A percentile compares a stretch with the other conserved stretches of the same genome.
Evolutionary conservation across 305 asterid genomes (phyloP).

Genomic region (Solanum aculeatissimum): DNA sequence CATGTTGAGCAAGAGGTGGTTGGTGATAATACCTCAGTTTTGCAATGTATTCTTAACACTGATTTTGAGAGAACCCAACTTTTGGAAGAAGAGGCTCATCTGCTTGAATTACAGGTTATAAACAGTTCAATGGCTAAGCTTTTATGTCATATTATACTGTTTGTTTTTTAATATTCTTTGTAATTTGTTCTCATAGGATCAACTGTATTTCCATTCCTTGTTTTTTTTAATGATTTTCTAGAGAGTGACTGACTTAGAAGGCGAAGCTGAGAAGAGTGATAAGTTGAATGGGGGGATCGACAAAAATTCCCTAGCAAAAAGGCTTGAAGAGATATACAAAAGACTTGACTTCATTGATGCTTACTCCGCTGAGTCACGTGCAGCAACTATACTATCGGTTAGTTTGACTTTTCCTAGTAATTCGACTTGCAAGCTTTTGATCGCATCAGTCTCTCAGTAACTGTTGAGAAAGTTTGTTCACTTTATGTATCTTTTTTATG

Average conservation of each 20-base stretch:
- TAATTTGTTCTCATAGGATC: background rate
- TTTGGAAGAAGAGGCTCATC: constrained; percentile 74
- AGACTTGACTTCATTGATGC: constrained; percentile 96
- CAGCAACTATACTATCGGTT: constrained; percentile 95
- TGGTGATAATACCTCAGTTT: constrained; percentile 78
- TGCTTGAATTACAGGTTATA: constrained; percentile 72
- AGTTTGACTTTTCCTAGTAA: constrained; percentile 16
- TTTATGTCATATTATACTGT: background rate
- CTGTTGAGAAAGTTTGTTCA: background rate
- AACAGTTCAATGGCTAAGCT: background rate
- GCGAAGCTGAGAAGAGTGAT: constrained; percentile 37
- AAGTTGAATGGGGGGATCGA: constrained; percentile 31
- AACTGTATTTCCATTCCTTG: background rate
- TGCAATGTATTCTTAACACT: constrained; percentile 89
- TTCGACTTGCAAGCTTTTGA: background rate
- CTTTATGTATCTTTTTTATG: background rate
- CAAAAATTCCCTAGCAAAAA: constrained; percentile 48
- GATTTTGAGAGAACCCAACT: constrained; percentile 81
- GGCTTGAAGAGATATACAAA: constrained; percentile 83
- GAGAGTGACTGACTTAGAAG: constrained; percentile 53
- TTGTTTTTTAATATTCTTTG: background rate
- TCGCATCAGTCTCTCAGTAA: background rate
- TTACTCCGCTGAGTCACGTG: constrained; percentile 96
- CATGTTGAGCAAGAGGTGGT: constrained; percentile 98
- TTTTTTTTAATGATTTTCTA: constrained; percentile 13